These are phyloP conservation scores for Viola odorata DNA, from an alignment of 345 rosid genomes.

Conservation along the genomic window DNA sequence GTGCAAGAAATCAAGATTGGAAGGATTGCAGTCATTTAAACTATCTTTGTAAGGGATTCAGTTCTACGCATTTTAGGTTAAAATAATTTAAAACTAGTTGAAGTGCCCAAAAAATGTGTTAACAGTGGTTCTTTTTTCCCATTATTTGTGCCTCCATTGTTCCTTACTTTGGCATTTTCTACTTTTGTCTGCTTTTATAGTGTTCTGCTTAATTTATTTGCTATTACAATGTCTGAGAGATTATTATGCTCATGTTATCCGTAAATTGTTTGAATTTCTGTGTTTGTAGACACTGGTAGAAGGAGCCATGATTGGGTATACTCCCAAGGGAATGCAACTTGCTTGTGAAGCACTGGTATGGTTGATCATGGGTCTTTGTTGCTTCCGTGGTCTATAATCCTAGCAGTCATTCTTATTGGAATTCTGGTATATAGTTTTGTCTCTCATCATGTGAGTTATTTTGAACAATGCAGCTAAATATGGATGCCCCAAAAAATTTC, in stretches of 20 bases:
- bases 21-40: too few relatives aligned
- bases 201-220: neutral
- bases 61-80: too few relatives aligned
- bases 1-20: too few relatives aligned
- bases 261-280: slow-evolving; percentile 14
- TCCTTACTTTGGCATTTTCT: too few relatives aligned
- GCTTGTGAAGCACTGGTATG: slow-evolving; percentile 81
- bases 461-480: slow-evolving; percentile 43
- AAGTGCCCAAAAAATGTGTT: too few relatives aligned
- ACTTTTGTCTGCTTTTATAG: neutral
- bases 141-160: too few relatives aligned
- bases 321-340: slow-evolving; percentile 82
- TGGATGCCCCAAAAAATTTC: slow-evolving; percentile 53
- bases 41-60: too few relatives aligned
- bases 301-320: slow-evolving; percentile 84
- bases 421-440: neutral
- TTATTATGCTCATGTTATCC: neutral
- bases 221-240: neutral
- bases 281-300: slow-evolving; percentile 61
- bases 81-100: too few relatives aligned
- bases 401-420: too few relatives aligned
- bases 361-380: slow-evolving; percentile 1
- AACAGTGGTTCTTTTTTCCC: too few relatives aligned
- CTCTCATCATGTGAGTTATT: slow-evolving; percentile 9
- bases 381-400: neutral